A percentile compares a stretch with the other conserved stretches of the same genome.
These are phyloP conservation scores for Leonotis leonurus DNA, from an alignment of 257 asterid species.

Conservation along the genomic window DNA sequence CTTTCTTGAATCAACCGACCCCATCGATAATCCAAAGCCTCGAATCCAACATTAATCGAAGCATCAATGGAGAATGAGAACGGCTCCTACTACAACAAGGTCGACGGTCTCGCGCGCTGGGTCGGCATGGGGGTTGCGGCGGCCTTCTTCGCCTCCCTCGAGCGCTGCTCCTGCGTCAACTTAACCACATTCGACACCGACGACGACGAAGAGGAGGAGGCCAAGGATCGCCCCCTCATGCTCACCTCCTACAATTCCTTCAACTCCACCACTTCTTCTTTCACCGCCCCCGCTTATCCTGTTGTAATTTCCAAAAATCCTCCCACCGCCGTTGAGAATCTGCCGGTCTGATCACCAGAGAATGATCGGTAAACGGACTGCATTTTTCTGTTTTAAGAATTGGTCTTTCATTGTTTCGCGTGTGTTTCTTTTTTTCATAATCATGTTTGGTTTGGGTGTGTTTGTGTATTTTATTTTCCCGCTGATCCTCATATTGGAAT, in stretches of 20 bases:
- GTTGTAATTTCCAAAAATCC: slow-evolving; percentile 4
- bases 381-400: neutral
- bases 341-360: slow-evolving; percentile 51
- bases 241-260: slow-evolving; percentile 40
- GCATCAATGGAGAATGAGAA: slow-evolving; percentile 41
- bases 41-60: neutral
- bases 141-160: slow-evolving; percentile 93
- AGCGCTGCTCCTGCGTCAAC: slow-evolving; percentile 90
- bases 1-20: neutral
- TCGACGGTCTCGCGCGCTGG: slow-evolving; percentile 88
- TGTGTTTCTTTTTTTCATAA: neutral
- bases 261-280: slow-evolving; percentile 29
- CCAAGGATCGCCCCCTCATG: slow-evolving; percentile 89
- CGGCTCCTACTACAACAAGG: slow-evolving; percentile 48
- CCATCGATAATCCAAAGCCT: neutral
- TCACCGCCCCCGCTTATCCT: slow-evolving; percentile 24
- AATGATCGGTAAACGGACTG: slow-evolving; percentile 21
- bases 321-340: slow-evolving; percentile 52
- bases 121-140: slow-evolving; percentile 74
- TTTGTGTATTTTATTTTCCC: slow-evolving; percentile 4
- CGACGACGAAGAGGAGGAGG: slow-evolving; percentile 77
- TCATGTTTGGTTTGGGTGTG: neutral
- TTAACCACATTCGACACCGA: slow-evolving; percentile 77
- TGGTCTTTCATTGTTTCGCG: neutral
- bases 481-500: neutral